Percentiles rank a stretch among this genome's conserved stretches.
Evolutionary conservation across 2,329 filamentous ascomycete species (phyloP).

Genomic region (Cercospora sp.): DNA sequence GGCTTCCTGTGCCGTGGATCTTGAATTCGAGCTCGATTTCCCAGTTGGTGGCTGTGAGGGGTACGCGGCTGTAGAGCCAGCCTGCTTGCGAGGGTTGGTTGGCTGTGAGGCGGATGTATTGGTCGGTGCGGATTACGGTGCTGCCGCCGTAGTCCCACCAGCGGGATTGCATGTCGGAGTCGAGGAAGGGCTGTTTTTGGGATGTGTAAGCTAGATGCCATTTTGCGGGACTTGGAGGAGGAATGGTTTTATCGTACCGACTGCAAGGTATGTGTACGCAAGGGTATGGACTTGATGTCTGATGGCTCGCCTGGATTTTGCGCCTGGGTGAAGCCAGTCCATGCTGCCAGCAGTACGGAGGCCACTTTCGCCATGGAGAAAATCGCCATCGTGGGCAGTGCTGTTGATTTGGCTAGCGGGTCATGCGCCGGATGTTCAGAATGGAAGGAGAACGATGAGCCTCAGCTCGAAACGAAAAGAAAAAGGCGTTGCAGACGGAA

Average conservation of each 20-base stretch:
- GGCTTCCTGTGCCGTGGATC: slow-evolving; percentile 81
- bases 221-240: neutral
- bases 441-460: neutral
- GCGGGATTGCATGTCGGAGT: slow-evolving; percentile 95
- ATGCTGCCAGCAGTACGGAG: slow-evolving; percentile 38
- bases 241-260: slow-evolving; percentile 24
- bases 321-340: slow-evolving; percentile 28
- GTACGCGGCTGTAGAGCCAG: slow-evolving; percentile 91
- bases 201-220: neutral
- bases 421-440: slow-evolving; percentile 14
- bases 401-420: neutral
- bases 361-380: slow-evolving; percentile 23
- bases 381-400: slow-evolving; percentile 24
- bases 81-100: slow-evolving; percentile 88
- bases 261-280: slow-evolving; percentile 40
- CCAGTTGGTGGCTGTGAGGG: slow-evolving; percentile 97
- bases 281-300: slow-evolving; percentile 39
- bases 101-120: slow-evolving; percentile 87
- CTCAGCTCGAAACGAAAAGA: slow-evolving; percentile 8
- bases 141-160: slow-evolving; percentile 99
- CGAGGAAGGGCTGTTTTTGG: slow-evolving; percentile 76
- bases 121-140: slow-evolving; percentile 74
- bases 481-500: neutral
- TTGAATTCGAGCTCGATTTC: slow-evolving; percentile 96
- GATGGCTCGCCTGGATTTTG: slow-evolving; percentile 30